Percentiles rank a stretch among this genome's conserved stretches.
phyloP scores from a whole-genome alignment of 2,329 filamentous ascomycete species.

The Fusarium virguliforme region DNA sequence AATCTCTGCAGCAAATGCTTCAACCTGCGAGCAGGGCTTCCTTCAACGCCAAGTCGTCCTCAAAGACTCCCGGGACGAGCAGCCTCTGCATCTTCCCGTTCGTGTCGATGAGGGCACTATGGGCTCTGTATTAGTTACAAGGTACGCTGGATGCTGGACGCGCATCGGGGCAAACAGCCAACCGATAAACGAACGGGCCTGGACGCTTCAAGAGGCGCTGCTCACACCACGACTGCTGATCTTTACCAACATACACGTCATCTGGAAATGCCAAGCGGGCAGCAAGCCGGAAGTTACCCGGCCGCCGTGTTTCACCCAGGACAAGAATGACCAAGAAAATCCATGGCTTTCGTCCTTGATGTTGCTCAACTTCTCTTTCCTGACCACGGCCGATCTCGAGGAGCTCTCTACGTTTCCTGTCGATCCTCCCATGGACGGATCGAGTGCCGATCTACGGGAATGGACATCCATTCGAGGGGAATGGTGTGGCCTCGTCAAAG shows the following conservation, averaged over 20 bases:
- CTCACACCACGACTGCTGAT: background rate
- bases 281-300: background rate
- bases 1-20: background rate
- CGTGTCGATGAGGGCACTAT: background rate
- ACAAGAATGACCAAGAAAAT: too few species aligned
- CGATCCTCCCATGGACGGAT: too few species aligned
- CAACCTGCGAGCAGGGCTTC: background rate
- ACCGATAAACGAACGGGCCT: background rate
- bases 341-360: background rate
- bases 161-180: background rate
- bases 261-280: background rate
- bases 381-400: too few species aligned
- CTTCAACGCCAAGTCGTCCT: background rate
- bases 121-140: background rate
- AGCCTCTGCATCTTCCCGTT: background rate
- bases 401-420: too few species aligned
- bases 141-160: background rate
- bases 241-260: background rate
- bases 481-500: background rate
- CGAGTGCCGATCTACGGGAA: background rate
- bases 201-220: background rate
- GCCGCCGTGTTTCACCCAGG: too few species aligned
- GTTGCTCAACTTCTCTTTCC: too few species aligned
- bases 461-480: background rate
- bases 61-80: background rate